These are phyloP conservation scores for Waitea zeae DNA, from an alignment of 1,284 basidiomycete genomes.

Conservation along the genomic window DNA sequence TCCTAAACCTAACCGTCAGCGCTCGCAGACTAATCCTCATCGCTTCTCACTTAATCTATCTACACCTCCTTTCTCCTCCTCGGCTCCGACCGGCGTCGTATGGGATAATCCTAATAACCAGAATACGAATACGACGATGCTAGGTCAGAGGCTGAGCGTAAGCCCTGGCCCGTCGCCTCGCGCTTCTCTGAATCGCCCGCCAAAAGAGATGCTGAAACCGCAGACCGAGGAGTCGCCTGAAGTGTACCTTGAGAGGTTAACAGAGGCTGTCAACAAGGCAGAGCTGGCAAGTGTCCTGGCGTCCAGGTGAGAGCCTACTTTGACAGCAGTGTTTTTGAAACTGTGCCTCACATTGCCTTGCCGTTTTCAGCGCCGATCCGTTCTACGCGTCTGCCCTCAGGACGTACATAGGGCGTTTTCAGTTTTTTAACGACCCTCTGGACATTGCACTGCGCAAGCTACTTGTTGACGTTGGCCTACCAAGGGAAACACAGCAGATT, in stretches of 20 bases:
- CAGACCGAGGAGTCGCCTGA: conserved; percentile 49
- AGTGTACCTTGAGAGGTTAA: conserved; percentile 47
- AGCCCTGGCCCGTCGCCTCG: conserved; percentile 23
- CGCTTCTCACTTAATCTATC: no score
- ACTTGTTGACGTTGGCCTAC: conserved; percentile 83
- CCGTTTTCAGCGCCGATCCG: conserved; percentile 37
- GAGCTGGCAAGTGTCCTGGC: conserved; percentile 70
- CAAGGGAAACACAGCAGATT: conserved; percentile 95
- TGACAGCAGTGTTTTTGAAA: conserved; percentile 1
- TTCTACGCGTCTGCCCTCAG: conserved; percentile 62
- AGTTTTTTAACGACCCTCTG: conserved; percentile 70
- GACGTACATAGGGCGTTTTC: conserved; percentile 63
- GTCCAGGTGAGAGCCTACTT: conserved; percentile 37
- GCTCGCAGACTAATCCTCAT: neutral
- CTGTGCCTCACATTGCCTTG: conserved; percentile 5
- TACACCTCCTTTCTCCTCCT: conserved; percentile 7
- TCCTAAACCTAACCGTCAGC: conserved; percentile 5
- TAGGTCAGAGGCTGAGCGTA: conserved; percentile 10
- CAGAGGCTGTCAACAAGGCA: conserved; percentile 46
- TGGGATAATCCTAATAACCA: no score
- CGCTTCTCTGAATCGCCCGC: conserved; percentile 24
- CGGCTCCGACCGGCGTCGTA: conserved; percentile 51
- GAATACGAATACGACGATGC: no score
- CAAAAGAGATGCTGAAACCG: conserved; percentile 31
- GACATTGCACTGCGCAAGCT: conserved; percentile 87